Percentiles rank a stretch among this genome's conserved stretches.
Evolutionary conservation across 306 rosid genomes (phyloP).

Genomic region (Castanopsis chinensis): DNA sequence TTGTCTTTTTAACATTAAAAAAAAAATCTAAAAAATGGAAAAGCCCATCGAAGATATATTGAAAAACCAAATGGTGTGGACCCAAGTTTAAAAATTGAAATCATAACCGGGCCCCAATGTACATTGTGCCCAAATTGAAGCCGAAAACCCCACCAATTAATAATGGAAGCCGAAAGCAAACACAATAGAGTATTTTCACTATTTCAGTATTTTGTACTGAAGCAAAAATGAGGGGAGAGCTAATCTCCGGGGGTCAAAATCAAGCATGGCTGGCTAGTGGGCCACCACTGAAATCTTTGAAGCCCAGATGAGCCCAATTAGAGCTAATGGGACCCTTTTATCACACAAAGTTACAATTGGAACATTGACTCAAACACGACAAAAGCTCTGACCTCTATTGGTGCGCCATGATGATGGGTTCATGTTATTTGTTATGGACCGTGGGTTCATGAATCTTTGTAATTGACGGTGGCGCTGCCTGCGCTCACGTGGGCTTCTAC

Average conservation of each 20-base stretch:
- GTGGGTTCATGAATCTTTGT: background rate
- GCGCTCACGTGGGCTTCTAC: slow-evolving; percentile 12
- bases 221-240: background rate
- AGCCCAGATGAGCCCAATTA: background rate
- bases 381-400: slow-evolving; percentile 14
- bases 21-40: background rate
- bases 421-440: background rate
- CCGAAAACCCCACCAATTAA: background rate
- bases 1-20: background rate
- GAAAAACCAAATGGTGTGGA: background rate
- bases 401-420: background rate
- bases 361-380: background rate
- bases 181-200: no score
- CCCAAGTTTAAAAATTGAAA: background rate
- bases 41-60: background rate
- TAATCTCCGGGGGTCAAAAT: slow-evolving; percentile 16
- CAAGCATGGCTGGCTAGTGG: slow-evolving; percentile 15
- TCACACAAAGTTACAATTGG: background rate
- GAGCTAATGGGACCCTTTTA: slow-evolving; percentile 5
- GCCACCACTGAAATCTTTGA: slow-evolving; percentile 6
- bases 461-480: slow-evolving; percentile 3
- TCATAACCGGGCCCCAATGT: background rate
- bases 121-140: background rate
- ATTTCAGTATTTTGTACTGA: background rate
- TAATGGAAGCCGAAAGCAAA: background rate